Evolutionary conservation across 192 early-diverging fungal genomes (phyloP), one percentile per base, ranked within the genome.

Genomic region (Phlyctochytrium bullatum): DNA sequence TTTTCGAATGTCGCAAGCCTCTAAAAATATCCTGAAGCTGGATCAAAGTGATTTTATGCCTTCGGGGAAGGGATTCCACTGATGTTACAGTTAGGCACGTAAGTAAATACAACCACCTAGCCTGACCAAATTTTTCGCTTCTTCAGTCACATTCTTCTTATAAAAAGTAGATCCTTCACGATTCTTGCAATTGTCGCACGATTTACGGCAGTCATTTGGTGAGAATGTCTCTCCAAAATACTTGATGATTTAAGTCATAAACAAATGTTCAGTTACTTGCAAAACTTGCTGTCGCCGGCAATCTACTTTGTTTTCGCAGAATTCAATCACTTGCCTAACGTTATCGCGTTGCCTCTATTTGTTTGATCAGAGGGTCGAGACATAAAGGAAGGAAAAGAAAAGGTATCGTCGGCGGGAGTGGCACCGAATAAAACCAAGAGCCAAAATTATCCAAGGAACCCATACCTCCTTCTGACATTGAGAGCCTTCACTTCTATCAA

Each of bases 211-310:
- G 4, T 75, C 52, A 0, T 52, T n/a, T 0, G 66, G 53, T 35
- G 90, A 80, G 72, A 95, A 93, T 1, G 63, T 72, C 74, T 98
- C 94, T 16, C 91, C 92, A 86, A 98, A 98, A 72, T 98, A 96
- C 56, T 80, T 67, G 4, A 51, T 30, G 1, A 16, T n/a, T n/a
- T n/a, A 54, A 17, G 33, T 14, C 27, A 57, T 3, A 16, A 16
- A 27, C n/a, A 0, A 70, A 36, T 12, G 31, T n/a, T n/a, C n/a
- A n/a, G n/a, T n/a, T 62, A 81, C 77, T 47, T 79, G 81, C 61
- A 98, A 76, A 12, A 98, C 89, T 61, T 90, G 88, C 65, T 90
- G 79, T n/a, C 95, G 80, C 28, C 96, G 86, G 69, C 96, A 98
- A 58, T 95, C 92, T 2, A 84, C 75, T 30, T 78, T 73, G 71